phyloP scores from a whole-genome alignment of 2,329 filamentous ascomycete species.

The Thelonectria olida region DNA sequence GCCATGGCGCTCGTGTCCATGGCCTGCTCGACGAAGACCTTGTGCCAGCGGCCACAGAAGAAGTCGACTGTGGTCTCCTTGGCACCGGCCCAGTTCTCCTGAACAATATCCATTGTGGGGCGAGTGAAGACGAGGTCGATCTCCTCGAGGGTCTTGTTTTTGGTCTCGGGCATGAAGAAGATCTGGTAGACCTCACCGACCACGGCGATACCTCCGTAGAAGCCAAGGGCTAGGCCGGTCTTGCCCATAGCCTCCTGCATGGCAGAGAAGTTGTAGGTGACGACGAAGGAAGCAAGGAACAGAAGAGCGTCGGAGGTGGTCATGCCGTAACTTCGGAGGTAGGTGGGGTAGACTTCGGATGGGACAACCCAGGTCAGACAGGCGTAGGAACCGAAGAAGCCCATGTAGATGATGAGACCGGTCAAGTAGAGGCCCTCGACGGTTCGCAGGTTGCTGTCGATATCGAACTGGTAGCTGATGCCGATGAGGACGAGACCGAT shows the following conservation, averaged over 20 bases:
- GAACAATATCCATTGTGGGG: constrained; percentile 70
- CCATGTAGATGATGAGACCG: constrained; percentile 74
- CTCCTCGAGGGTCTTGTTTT: constrained; percentile 74
- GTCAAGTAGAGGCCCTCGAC: constrained; percentile 71
- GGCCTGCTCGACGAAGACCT: constrained; percentile 38
- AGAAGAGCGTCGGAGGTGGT: constrained; percentile 73
- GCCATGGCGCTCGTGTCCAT: background rate
- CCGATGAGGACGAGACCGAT: constrained; percentile 74
- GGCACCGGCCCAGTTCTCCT: constrained; percentile 59
- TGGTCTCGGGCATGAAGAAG: constrained; percentile 80
- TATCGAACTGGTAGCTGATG: constrained; percentile 65
- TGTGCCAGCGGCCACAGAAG: constrained; percentile 30
- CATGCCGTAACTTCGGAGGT: constrained; percentile 78
- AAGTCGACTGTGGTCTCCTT: constrained; percentile 44
- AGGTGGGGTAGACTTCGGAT: constrained; percentile 76
- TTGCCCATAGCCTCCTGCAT: constrained; percentile 75
- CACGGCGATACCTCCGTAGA: constrained; percentile 78
- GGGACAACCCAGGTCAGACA: constrained; percentile 74
- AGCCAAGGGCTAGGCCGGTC: constrained; percentile 73
- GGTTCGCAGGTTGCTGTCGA: constrained; percentile 54
- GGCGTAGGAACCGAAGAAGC: constrained; percentile 73
- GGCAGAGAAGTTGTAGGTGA: constrained; percentile 78
- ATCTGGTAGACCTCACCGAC: constrained; percentile 78
- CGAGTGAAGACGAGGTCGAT: constrained; percentile 74
- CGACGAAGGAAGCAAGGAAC: constrained; percentile 76